phyloP scores from a whole-genome alignment of 1,284 basidiomycete species.

The Ustilago lituana region DNA sequence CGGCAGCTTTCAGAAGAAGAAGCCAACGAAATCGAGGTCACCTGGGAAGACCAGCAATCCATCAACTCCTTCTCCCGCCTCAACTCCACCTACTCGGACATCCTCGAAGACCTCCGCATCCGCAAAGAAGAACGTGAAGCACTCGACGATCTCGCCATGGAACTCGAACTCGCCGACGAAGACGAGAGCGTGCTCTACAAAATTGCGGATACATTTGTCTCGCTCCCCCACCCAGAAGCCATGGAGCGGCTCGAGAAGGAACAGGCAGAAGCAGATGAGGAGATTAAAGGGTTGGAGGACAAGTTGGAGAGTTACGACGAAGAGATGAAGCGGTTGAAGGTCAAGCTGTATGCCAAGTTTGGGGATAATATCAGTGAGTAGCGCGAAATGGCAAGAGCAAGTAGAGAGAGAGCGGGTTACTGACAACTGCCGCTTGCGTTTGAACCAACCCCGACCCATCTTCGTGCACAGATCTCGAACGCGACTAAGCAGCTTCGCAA shows the following conservation, averaged over 20 bases:
- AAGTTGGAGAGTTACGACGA: conserved; percentile 79
- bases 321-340: conserved; percentile 90
- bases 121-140: conserved; percentile 91
- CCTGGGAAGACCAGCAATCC: conserved; percentile 93
- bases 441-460: too few relatives aligned
- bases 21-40: conserved; percentile 80
- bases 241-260: conserved; percentile 80
- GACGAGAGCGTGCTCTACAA: conserved; percentile 75
- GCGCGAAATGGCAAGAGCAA: neutral
- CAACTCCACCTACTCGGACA: conserved; percentile 78
- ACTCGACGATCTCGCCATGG: conserved; percentile 84
- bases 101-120: conserved; percentile 78
- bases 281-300: conserved; percentile 73
- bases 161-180: conserved; percentile 75
- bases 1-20: conserved; percentile 49
- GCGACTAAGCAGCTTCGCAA: conserved; percentile 41
- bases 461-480: conserved; percentile 48
- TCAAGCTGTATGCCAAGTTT: conserved; percentile 88
- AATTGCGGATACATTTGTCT: conserved; percentile 88
- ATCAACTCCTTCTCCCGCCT: conserved; percentile 94
- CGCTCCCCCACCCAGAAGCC: conserved; percentile 78
- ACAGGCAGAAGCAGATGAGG: conserved; percentile 73
- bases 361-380: conserved; percentile 81
- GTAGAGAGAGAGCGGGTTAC: neutral
- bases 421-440: too few relatives aligned